Percentiles rank a stretch among this genome's conserved stretches.
Conservation (phyloP, 2,329 filamentous ascomycete genomes). For the Sphaerulina vaccinii region DNA sequence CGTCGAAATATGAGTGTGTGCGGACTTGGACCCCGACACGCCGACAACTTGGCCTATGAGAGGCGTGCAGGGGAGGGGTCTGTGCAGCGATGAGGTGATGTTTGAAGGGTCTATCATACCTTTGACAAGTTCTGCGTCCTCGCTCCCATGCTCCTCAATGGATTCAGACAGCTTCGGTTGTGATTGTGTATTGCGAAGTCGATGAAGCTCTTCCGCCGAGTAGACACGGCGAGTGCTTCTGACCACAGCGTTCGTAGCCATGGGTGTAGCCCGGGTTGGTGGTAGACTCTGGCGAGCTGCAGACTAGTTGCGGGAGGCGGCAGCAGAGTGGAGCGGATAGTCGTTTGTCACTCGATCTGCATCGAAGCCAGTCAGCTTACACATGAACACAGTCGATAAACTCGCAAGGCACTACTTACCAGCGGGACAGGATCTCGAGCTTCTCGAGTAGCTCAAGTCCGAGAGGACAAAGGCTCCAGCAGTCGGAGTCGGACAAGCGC, state of each 20-base stretch:
- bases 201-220: slow-evolving; percentile 40
- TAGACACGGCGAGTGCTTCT: slow-evolving; percentile 38
- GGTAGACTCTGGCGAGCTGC: slow-evolving; percentile 3
- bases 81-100: slow-evolving; percentile 8
- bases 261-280: slow-evolving; percentile 9
- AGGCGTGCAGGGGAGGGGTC: not conserved
- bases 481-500: not conserved
- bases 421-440: not conserved
- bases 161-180: slow-evolving; percentile 37
- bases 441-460: not conserved
- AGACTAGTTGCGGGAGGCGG: slow-evolving; percentile 7
- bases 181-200: slow-evolving; percentile 36
- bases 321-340: slow-evolving; percentile 5
- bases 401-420: not conserved
- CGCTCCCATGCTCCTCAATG: slow-evolving; percentile 39
- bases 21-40: slow-evolving; percentile 15
- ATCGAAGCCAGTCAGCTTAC: not conserved
- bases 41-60: slow-evolving; percentile 9
- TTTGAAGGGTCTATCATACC: slow-evolving; percentile 29
- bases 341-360: slow-evolving; percentile 5
- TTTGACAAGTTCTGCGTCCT: slow-evolving; percentile 40
- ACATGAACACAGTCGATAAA: not conserved
- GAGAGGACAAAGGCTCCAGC: not conserved
- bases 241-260: slow-evolving; percentile 15
- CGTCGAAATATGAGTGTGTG: slow-evolving; percentile 3